Conservation (phyloP, 257 asterid genomes). For the Pogostemon cablin region DNA sequence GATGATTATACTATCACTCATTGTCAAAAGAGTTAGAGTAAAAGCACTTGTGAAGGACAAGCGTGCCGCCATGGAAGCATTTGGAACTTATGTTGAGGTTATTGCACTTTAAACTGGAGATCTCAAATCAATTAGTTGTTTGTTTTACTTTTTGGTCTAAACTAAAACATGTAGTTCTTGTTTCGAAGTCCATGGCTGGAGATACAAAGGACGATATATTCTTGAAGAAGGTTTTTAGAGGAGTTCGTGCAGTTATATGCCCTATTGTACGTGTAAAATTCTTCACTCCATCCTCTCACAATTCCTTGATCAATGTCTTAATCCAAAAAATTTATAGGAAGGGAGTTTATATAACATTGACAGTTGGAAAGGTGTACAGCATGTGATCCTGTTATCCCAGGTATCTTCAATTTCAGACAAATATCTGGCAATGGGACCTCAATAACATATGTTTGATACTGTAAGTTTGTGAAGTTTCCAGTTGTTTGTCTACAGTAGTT, state of each 20-base stretch:
- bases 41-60: slow-evolving; percentile 91
- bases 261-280: slow-evolving; percentile 54
- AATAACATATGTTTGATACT: slow-evolving; percentile 34
- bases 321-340: slow-evolving; percentile 49
- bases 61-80: slow-evolving; percentile 89
- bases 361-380: slow-evolving; percentile 83
- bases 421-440: slow-evolving; percentile 28
- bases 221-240: slow-evolving; percentile 76
- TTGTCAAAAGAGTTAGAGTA: slow-evolving; percentile 72
- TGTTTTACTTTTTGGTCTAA: slow-evolving; percentile 5
- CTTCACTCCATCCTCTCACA: slow-evolving; percentile 23
- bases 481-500: slow-evolving; percentile 82
- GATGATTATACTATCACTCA: slow-evolving; percentile 85
- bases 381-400: slow-evolving; percentile 86
- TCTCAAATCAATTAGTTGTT: slow-evolving; percentile 7
- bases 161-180: slow-evolving; percentile 25
- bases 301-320: slow-evolving; percentile 4
- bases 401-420: slow-evolving; percentile 44
- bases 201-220: slow-evolving; percentile 57
- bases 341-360: slow-evolving; percentile 63
- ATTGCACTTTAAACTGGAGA: slow-evolving; percentile 21
- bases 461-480: slow-evolving; percentile 70
- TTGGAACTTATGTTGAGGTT: slow-evolving; percentile 98
- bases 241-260: slow-evolving; percentile 81
- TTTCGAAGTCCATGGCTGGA: slow-evolving; percentile 71